Evolutionary conservation across 2,329 filamentous ascomycete genomes (phyloP).

Genomic region (Dothideomycetes sp.): DNA sequence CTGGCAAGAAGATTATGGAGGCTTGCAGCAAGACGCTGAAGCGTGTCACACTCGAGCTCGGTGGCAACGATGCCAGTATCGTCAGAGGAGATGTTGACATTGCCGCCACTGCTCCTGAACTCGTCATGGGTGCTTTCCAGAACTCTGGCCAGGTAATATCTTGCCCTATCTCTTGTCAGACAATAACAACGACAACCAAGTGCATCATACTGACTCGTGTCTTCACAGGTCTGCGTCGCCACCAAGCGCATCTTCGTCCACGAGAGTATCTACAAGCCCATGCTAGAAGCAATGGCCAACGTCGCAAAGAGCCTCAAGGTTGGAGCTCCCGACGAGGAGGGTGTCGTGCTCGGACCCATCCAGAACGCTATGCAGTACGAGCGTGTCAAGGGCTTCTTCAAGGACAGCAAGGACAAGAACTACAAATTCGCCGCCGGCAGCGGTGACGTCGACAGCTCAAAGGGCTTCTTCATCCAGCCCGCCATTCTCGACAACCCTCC

Average conservation of each 20-base stretch:
- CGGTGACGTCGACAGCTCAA: slow-evolving; percentile 36
- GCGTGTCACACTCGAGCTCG: slow-evolving; percentile 52
- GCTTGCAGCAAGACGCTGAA: slow-evolving; percentile 50
- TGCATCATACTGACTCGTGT: neutral
- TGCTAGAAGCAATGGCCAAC: slow-evolving; percentile 39
- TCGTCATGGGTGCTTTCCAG: slow-evolving; percentile 46
- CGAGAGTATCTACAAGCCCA: slow-evolving; percentile 42
- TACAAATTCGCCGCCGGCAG: slow-evolving; percentile 48
- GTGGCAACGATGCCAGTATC: slow-evolving; percentile 55
- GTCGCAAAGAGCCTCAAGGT: slow-evolving; percentile 37
- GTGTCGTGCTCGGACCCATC: slow-evolving; percentile 46
- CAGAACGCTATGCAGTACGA: slow-evolving; percentile 51
- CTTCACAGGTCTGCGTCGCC: slow-evolving; percentile 38
- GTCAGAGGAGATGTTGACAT: slow-evolving; percentile 50
- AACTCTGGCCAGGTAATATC: slow-evolving; percentile 45
- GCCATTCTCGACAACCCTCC: slow-evolving; percentile 41
- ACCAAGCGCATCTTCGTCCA: slow-evolving; percentile 51
- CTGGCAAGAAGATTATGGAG: slow-evolving; percentile 53
- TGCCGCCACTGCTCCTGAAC: slow-evolving; percentile 38
- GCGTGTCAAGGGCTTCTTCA: slow-evolving; percentile 36
- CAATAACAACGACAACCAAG: no score
- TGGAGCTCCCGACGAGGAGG: slow-evolving; percentile 31
- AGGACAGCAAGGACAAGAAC: slow-evolving; percentile 29
- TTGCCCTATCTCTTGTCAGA: no score
- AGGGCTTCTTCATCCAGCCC: slow-evolving; percentile 33